These are phyloP conservation scores for Geotrichum australiense DNA, from an alignment of 1,139 yeast genomes.

Conservation along the genomic window DNA sequence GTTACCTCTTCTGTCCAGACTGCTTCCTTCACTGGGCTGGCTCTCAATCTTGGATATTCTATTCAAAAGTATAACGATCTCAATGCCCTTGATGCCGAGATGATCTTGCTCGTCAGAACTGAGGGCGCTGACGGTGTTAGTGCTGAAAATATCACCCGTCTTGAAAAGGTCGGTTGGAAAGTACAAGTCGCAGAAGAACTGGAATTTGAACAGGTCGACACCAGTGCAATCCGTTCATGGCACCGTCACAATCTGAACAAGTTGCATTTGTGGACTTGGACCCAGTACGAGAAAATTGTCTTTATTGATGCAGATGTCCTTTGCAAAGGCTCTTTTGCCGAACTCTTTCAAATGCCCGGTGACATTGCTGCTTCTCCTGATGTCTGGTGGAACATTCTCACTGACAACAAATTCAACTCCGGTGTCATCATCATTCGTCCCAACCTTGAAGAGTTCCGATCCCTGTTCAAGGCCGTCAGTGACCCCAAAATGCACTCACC, in stretches of 20 bases:
- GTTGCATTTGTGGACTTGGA: conserved; percentile 26
- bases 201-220: conserved; percentile 24
- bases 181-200: conserved; percentile 22
- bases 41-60: conserved; percentile 24
- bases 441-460: conserved; percentile 23
- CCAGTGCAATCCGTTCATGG: conserved; percentile 22
- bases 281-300: conserved; percentile 24
- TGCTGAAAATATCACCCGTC: conserved; percentile 21
- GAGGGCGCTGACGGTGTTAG: conserved; percentile 25
- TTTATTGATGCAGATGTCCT: conserved; percentile 27
- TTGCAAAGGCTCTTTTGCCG: conserved; percentile 24
- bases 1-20: conserved; percentile 24
- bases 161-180: conserved; percentile 25
- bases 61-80: conserved; percentile 24
- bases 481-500: conserved; percentile 26
- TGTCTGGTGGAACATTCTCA: conserved; percentile 24
- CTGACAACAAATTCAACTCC: conserved; percentile 24
- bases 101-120: conserved; percentile 23
- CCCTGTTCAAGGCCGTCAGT: conserved; percentile 22
- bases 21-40: conserved; percentile 21
- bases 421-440: conserved; percentile 25
- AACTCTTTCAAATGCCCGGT: conserved; percentile 23
- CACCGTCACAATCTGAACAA: conserved; percentile 26
- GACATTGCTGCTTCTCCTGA: conserved; percentile 25
- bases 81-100: conserved; percentile 23